These are phyloP conservation scores for Phoma sp. DNA, from an alignment of 2,329 filamentous ascomycete genomes.

Conservation along the genomic window DNA sequence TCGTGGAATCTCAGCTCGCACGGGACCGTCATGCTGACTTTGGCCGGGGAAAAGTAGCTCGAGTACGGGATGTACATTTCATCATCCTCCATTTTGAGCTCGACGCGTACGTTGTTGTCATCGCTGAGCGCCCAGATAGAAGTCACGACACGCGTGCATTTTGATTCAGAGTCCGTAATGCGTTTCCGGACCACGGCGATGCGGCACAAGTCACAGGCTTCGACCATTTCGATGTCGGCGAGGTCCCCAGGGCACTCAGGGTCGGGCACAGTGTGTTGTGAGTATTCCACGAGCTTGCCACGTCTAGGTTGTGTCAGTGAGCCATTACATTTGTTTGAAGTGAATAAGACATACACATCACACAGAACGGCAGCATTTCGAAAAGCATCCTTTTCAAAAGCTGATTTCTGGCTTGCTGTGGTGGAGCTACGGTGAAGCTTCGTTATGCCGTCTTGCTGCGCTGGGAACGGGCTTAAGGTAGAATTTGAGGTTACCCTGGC, in stretches of 20 bases:
- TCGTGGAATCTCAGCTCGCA: slow-evolving; percentile 52
- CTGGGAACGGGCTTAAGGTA: slow-evolving; percentile 30
- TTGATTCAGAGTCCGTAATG: slow-evolving; percentile 46
- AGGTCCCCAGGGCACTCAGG: slow-evolving; percentile 1
- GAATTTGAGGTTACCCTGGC: slow-evolving; percentile 22
- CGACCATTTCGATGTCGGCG: slow-evolving; percentile 50
- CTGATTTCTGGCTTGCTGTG: slow-evolving; percentile 42
- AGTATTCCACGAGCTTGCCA: slow-evolving; percentile 52
- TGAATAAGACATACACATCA: too few species aligned
- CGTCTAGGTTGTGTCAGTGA: slow-evolving; percentile 34
- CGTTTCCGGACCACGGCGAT: slow-evolving; percentile 55
- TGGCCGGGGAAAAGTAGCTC: slow-evolving; percentile 55
- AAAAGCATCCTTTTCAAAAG: slow-evolving; percentile 53
- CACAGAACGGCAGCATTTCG: slow-evolving; percentile 55
- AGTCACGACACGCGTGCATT: slow-evolving; percentile 47
- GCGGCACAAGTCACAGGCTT: slow-evolving; percentile 49
- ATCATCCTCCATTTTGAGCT: slow-evolving; percentile 53
- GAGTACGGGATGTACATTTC: slow-evolving; percentile 55
- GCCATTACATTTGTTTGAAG: too few species aligned
- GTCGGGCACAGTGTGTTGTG: slow-evolving; percentile 43
- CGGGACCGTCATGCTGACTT: slow-evolving; percentile 51
- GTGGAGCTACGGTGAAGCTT: slow-evolving; percentile 42
- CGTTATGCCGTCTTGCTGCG: slow-evolving; percentile 27
- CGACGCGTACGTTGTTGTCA: slow-evolving; percentile 52
- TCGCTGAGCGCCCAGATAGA: slow-evolving; percentile 56